Conservation (phyloP, 768 basidiomycete species). For the Leucocoprinus sp. region DNA sequence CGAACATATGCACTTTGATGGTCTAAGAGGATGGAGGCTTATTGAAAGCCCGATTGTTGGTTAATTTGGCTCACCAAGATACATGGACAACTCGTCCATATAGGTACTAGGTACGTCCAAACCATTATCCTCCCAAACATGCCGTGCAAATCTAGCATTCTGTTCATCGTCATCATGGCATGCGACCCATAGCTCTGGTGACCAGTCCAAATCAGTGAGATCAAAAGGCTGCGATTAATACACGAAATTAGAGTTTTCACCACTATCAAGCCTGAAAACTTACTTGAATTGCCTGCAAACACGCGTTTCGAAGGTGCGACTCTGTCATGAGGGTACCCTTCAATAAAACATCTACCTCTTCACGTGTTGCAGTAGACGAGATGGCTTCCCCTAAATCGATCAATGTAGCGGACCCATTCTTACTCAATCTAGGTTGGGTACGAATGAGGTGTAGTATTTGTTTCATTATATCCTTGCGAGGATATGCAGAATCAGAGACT, state of each 20-base stretch:
- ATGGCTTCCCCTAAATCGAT: slow-evolving; percentile 78
- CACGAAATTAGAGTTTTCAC: slow-evolving; percentile 1
- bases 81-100: slow-evolving; percentile 48
- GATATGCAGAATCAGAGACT: slow-evolving; percentile 71
- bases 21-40: slow-evolving; percentile 30
- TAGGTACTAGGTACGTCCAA: slow-evolving; percentile 72
- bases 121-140: slow-evolving; percentile 94
- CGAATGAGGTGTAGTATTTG: slow-evolving; percentile 66
- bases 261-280: not conserved
- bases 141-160: slow-evolving; percentile 71
- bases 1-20: slow-evolving; percentile 81
- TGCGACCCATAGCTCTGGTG: slow-evolving; percentile 79
- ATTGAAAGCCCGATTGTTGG: not conserved
- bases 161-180: slow-evolving; percentile 84
- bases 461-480: slow-evolving; percentile 60
- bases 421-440: slow-evolving; percentile 71
- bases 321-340: slow-evolving; percentile 78
- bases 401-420: slow-evolving; percentile 76
- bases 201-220: slow-evolving; percentile 91
- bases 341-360: slow-evolving; percentile 62
- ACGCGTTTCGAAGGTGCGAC: slow-evolving; percentile 78
- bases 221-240: slow-evolving; percentile 69
- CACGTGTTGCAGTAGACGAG: slow-evolving; percentile 46
- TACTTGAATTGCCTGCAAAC: slow-evolving; percentile 87
- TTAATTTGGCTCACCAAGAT: slow-evolving; percentile 49